Evolutionary conservation across 768 basidiomycete genomes (phyloP), one percentile per base, ranked within the genome.

Genomic region (Mycena galopus): DNA sequence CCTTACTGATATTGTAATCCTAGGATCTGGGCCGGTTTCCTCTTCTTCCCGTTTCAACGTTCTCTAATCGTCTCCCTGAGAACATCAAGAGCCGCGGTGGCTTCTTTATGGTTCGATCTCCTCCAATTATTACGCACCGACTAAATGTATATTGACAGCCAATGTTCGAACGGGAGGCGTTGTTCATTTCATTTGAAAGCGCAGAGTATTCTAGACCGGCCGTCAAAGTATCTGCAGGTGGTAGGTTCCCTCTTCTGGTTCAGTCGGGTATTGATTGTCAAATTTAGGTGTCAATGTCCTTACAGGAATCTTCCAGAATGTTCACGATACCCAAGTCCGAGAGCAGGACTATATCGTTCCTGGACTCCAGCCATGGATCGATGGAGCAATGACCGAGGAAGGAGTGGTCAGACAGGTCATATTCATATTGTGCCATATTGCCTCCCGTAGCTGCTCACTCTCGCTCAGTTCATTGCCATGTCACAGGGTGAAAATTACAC

Each of bases 281-380:
- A 73, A 35, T 73, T 23, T 39, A 62, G 37, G 32, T 4, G 66
- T 76, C 8, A 76, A 73, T 71, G 72, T 51, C 12, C 53, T 76
- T 16, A 58, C 73, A 10, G 75, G 73, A 30, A 39, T 53, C n/a
- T 33, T 56, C 19, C 47, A 65, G 35, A 65, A 71, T 25, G 16
- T 19, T 5, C 12, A 42, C 23, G 42, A 37, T 35, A 30, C 59
- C 11, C 50, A 35, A 35, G 10, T 19, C 35, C n/a, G 19, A 8
- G 35, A 35, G n/a, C 73, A 74, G 57, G 73, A 74, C 50, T 76
- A 76, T 39, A 65, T 76, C 44, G 75, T 76, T 7, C 70, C 70
- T 19, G 73, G 71, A n/a, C 25, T 58, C 14, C 75, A 76, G 51
- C 65, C 51, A 3, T 76, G 75, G 75, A 25, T 76, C 17, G 75